Base-by-base conservation (phyloP, 2,329 filamentous ascomycete genomes). In the Hirsutella thompsonii region DNA sequence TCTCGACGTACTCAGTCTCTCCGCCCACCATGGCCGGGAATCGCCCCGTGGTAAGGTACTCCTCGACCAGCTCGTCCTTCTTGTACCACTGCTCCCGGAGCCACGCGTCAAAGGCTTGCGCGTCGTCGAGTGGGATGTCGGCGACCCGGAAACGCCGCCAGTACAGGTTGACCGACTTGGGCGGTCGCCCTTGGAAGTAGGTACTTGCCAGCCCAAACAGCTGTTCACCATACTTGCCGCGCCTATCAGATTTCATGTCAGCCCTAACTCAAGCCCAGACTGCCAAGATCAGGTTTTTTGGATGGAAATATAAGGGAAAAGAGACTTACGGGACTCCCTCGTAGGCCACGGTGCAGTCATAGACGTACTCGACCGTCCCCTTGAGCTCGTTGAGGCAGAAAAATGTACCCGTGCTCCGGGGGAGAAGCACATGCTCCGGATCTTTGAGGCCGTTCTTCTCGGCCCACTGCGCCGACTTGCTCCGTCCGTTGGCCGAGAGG, bases 81-180 rank as follows among this genome's bases (percentile, higher is more conserved):
- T 94, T 88, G 39, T 81, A 76, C 92, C 92, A 98, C 36, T 88
- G 75, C 42, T 85, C 79, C 26, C 80, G 74, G 21, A 96, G 69
- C 92, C 92, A 98, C 3, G 70, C 53, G 43, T 93, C 87, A 53
- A 98, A 98, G 6, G 74, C 68, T 33, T 82, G 73, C 14, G 74
- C 70, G 49, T 81, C 76, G 26, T 87, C 72, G 9, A 94, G 72
- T 0, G 90, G 90, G 35, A 98, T 94, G 18, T 87, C 79, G 19
- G 74, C 72, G 13, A 95, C 58, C 28, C 76, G 74, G 61, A 94
- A 95, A 9, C 88, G 79, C 40, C 92, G 79, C 87, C 90, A 98
- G 62, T 94, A 83, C 68, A 96, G 89, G 61, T 95, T 96, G 53
- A 96, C 89, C 2, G 88, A 94, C 58, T 89, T 94, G 2, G 90